Percentiles rank a stretch among this genome's conserved stretches.
phyloP scores from a whole-genome alignment of 1,139 yeast genomes.

The Geotrichum australiense region DNA sequence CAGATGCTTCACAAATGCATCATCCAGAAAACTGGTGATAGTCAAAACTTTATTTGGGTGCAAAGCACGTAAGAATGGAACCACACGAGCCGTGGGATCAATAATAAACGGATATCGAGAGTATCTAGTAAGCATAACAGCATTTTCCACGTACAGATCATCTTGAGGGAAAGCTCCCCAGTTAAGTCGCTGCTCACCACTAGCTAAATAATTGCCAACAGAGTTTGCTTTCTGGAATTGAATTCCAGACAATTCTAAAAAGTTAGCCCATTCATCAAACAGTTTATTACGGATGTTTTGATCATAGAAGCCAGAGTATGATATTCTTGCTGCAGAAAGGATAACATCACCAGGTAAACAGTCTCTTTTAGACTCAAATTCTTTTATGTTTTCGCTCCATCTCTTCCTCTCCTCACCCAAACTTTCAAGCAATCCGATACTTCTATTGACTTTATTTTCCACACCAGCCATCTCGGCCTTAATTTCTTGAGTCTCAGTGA shows the following conservation, averaged over 20 bases:
- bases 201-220: constrained; percentile 38
- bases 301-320: constrained; percentile 58
- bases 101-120: constrained; percentile 51
- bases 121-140: constrained; percentile 43
- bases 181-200: constrained; percentile 37
- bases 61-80: constrained; percentile 38
- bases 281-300: constrained; percentile 44
- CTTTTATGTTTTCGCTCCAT: constrained; percentile 57
- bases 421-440: constrained; percentile 55
- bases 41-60: constrained; percentile 37
- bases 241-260: constrained; percentile 39
- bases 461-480: constrained; percentile 64
- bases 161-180: constrained; percentile 61
- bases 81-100: constrained; percentile 59
- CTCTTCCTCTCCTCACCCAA: constrained; percentile 64
- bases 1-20: constrained; percentile 58
- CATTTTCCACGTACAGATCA: constrained; percentile 56
- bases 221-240: constrained; percentile 36
- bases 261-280: constrained; percentile 38
- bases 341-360: constrained; percentile 59
- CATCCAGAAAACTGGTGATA: constrained; percentile 65
- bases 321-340: constrained; percentile 53
- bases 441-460: constrained; percentile 54
- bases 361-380: constrained; percentile 44
- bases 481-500: constrained; percentile 71